Base-by-base conservation (phyloP, 2,329 filamentous ascomycete genomes). In the Leptographium procerum region DNA sequence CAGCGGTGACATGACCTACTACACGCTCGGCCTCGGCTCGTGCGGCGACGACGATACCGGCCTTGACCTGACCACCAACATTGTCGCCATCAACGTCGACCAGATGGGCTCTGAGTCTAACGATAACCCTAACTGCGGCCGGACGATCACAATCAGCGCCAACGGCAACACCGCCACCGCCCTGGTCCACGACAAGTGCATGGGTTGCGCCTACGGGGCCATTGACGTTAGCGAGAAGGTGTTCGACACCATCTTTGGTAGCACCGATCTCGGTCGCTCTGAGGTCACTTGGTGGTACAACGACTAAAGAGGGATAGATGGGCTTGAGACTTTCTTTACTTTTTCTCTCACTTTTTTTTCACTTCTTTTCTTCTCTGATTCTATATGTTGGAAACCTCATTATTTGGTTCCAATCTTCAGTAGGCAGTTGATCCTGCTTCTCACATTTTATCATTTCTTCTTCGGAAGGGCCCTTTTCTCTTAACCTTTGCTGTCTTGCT, bases 1-100 rank as follows among this genome's bases (percentile, higher is more conserved):
- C 73, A 67, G 68, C 0, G 89, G 88, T 61, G 81, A 91, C 55
- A 77, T 89, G 64, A 94, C 89, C 60, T 91, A 82, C 77, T 95
- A 88, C 74, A 73, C 77, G 47, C 75, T 86, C 53, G 89, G 86
- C 48, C 68, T 87, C 10, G 86, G 86, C 60, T 72, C 85, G 26
- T 94, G 89, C 67, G 88, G 88, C 57, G 70, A 69, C 43, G 79
- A 83, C 64, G 84, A 84, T 72, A 68, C 75, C 52, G 82, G 83
- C 66, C 68, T 71, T 62, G 83, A 85, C 66, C 58, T 68, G 28
- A 69, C 67, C 4, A 76, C 84, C 24, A 75, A 81, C 68, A 83
- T 90, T 60, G 82, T 94, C 59, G 89, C 89, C 60, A 75, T 95
- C 57, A 82, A 86, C 24, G 65, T 77, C 48, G 72, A 66, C 5